Base-by-base conservation (phyloP, 495 filamentous ascomycete genomes). In the Ramalina peruviana region DNA sequence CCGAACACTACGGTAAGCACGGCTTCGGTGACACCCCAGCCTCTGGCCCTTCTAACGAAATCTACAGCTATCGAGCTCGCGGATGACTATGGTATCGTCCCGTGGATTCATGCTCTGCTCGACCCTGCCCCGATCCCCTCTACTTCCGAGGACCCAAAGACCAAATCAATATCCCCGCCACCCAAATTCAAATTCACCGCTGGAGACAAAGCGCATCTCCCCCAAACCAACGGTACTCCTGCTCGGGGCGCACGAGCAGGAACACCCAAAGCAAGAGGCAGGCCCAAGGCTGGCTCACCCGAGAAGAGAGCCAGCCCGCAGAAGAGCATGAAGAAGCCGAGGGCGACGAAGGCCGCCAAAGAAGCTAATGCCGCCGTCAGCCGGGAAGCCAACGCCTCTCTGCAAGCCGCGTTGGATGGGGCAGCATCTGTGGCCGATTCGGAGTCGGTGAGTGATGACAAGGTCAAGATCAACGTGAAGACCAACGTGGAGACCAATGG, bases 41-140 rank as follows among this genome's bases (percentile, higher is more conserved):
- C 11, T 9, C 15, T 25, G 26, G 41, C 46, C 53, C 51, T 30
- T 36, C 50, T 56, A 27, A 58, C 54, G 51, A 46, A 36, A 4
- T 39, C 1, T n/a, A 50, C 57, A 86, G 93, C 92, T 17, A 75
- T 97, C 48, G 71, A 76, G 52, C 76, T 98, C 16, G 84, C 92
- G 44, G 81, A 83, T 46, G 90, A 96, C 57, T 87, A 87, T 58
- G 67, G 73, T 48, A 87, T 97, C 66, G 67, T 75, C 38, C 76
- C 83, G 36, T 98, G 93, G 93, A 87, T 98, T 50, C 75, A 73
- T 42, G 92, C 92, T 10, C 75, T 98, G 30, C 73, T 98, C 41
- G 89, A 95, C 58, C 80, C 87, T 25, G 69, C 82, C 48, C 78
- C 87, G 15, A 81, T 78, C 16, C 68, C 74, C 48, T 76, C 69